Conservation (phyloP, 1,139 yeast species). For the Candida glucosophila region DNA sequence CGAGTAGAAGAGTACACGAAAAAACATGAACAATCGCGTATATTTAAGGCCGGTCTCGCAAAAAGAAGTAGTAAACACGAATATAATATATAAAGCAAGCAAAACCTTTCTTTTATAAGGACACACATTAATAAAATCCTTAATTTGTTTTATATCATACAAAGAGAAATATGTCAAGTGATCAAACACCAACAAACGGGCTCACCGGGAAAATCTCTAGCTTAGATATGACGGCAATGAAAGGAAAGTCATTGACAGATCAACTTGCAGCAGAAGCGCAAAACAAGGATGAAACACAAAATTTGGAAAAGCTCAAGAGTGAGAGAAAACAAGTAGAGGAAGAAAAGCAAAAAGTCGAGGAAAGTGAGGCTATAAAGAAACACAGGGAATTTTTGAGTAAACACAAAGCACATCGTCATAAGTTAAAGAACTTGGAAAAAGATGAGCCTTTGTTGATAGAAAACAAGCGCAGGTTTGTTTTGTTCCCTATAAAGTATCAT, state of each 20-base stretch:
- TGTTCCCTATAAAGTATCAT: constrained; percentile 95
- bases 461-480: constrained; percentile 83
- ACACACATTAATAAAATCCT: too few relatives aligned
- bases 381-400: constrained; percentile 50
- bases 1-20: too few relatives aligned
- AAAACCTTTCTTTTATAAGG: too few relatives aligned
- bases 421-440: constrained; percentile 66
- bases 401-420: constrained; percentile 63
- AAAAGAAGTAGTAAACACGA: too few relatives aligned
- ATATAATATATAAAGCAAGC: too few relatives aligned
- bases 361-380: constrained; percentile 12
- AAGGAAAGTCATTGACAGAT: constrained; percentile 35
- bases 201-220: constrained; percentile 39
- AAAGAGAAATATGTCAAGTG: constrained; percentile 27
- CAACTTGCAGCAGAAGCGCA: constrained; percentile 39
- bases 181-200: constrained; percentile 44
- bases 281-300: constrained; percentile 29
- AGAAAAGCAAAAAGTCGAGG: constrained; percentile 13
- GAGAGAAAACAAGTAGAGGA: constrained; percentile 11
- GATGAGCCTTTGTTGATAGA: constrained; percentile 86
- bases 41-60: too few relatives aligned
- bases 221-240: constrained; percentile 27
- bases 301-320: constrained; percentile 12
- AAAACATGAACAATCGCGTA: too few relatives aligned
- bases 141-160: too few relatives aligned